Conservation (phyloP, 2,329 filamentous ascomycete genomes). For the Cladophialophora psammophila region DNA sequence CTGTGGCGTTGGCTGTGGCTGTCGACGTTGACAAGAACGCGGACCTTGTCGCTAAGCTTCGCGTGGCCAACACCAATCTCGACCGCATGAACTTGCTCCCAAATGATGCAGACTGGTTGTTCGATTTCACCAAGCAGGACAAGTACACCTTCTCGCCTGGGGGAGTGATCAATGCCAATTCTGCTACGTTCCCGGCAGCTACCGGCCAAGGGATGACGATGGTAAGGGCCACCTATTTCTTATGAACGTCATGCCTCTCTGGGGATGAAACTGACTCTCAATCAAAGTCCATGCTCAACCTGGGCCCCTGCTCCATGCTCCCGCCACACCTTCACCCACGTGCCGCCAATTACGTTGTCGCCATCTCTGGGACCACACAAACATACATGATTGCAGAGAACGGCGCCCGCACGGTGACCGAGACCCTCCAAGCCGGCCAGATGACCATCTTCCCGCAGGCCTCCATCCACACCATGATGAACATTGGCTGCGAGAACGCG, state of each 20-base stretch:
- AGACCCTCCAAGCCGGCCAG: slow-evolving; percentile 53
- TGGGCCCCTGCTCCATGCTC: slow-evolving; percentile 62
- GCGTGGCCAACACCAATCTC: slow-evolving; percentile 53
- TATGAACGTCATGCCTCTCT: neutral
- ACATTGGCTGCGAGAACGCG: slow-evolving; percentile 54
- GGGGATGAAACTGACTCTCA: slow-evolving; percentile 7
- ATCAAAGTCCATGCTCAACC: slow-evolving; percentile 48
- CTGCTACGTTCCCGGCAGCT: slow-evolving; percentile 59
- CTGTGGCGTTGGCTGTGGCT: slow-evolving; percentile 43
- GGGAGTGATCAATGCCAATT: slow-evolving; percentile 60
- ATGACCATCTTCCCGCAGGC: slow-evolving; percentile 61
- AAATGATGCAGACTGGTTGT: slow-evolving; percentile 55
- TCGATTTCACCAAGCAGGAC: slow-evolving; percentile 56
- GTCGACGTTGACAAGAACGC: slow-evolving; percentile 52
- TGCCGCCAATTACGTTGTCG: slow-evolving; percentile 59
- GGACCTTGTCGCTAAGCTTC: slow-evolving; percentile 49
- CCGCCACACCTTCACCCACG: slow-evolving; percentile 59
- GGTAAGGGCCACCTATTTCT: slow-evolving; percentile 26
- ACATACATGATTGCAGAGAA: slow-evolving; percentile 63
- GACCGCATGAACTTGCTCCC: slow-evolving; percentile 54
- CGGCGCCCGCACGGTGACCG: slow-evolving; percentile 53
- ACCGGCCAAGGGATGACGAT: slow-evolving; percentile 58
- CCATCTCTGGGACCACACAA: slow-evolving; percentile 57
- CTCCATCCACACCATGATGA: slow-evolving; percentile 58
- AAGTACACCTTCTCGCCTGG: slow-evolving; percentile 56